Conservation (phyloP, 1,139 yeast genomes). For the Suhomyces panamericanus region DNA sequence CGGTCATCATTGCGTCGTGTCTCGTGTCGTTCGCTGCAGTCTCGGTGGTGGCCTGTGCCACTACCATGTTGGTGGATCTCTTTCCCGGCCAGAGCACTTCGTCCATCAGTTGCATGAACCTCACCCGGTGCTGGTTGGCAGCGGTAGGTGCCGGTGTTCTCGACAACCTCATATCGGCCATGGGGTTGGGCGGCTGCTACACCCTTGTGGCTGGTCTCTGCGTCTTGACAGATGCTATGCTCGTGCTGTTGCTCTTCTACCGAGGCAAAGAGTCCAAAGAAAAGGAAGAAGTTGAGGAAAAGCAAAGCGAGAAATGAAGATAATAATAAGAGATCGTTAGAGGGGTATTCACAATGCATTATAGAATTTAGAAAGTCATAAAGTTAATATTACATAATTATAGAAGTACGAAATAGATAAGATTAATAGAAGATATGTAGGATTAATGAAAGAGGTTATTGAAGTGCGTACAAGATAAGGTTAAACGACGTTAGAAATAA, state of each 20-base stretch:
- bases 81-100: conserved; percentile 37
- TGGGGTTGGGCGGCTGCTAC: conserved; percentile 40
- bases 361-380: background rate
- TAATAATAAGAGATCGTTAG: too few relatives aligned
- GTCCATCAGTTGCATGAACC: conserved; percentile 39
- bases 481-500: too few relatives aligned
- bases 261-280: background rate
- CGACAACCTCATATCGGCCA: conserved; percentile 28
- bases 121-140: conserved; percentile 38
- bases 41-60: conserved; percentile 29
- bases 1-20: conserved; percentile 34
- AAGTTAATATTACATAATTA: too few relatives aligned
- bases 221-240: conserved; percentile 21
- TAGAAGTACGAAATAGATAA: too few relatives aligned
- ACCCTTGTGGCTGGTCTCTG: conserved; percentile 36
- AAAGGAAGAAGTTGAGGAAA: background rate
- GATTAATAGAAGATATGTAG: too few relatives aligned
- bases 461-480: too few relatives aligned
- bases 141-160: conserved; percentile 37
- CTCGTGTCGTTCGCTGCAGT: conserved; percentile 33
- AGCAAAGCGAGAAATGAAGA: background rate
- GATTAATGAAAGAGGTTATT: too few relatives aligned
- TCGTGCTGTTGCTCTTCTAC: conserved; percentile 18
- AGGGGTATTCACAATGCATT: too few relatives aligned
- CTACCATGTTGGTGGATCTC: conserved; percentile 41